These are phyloP conservation scores for Fusarium staphyleae DNA, from an alignment of 2,329 filamentous ascomycete genomes.

Conservation along the genomic window DNA sequence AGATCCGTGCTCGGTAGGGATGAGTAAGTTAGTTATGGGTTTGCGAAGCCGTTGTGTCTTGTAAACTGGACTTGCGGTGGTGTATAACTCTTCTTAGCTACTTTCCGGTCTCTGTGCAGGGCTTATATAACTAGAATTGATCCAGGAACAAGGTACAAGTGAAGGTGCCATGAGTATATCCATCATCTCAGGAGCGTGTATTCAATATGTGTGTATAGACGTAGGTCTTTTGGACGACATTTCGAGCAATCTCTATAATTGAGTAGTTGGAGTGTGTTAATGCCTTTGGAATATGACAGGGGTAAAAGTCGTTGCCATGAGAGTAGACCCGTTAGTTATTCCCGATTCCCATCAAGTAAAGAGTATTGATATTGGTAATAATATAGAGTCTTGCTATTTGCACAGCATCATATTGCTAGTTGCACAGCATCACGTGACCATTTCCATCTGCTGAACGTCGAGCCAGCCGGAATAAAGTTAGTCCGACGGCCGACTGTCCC, in stretches of 20 bases:
- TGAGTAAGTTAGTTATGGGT: background rate
- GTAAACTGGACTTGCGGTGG: background rate
- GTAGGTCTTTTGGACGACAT: background rate
- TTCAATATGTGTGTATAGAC: background rate
- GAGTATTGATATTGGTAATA: too few relatives aligned
- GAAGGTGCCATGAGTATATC: background rate
- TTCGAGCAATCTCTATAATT: background rate
- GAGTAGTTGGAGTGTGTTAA: constrained; percentile 17
- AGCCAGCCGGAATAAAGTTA: too few relatives aligned
- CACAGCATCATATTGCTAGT: too few relatives aligned
- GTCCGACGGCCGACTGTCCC: too few relatives aligned
- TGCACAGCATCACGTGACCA: too few relatives aligned
- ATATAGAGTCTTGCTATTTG: constrained; percentile 3
- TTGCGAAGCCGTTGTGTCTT: background rate
- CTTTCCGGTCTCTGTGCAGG: background rate
- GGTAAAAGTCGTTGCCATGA: background rate
- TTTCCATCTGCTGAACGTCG: too few relatives aligned
- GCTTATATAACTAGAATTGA: constrained; percentile 10
- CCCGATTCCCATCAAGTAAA: constrained; percentile 1
- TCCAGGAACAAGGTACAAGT: constrained; percentile 10
- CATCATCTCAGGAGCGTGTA: background rate
- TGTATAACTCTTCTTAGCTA: background rate
- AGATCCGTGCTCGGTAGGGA: constrained; percentile 6
- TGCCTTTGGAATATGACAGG: constrained; percentile 14
- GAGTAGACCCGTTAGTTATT: background rate